Conservation (phyloP, 352 stramenopile genomes). For the Phytophthora citricola region DNA sequence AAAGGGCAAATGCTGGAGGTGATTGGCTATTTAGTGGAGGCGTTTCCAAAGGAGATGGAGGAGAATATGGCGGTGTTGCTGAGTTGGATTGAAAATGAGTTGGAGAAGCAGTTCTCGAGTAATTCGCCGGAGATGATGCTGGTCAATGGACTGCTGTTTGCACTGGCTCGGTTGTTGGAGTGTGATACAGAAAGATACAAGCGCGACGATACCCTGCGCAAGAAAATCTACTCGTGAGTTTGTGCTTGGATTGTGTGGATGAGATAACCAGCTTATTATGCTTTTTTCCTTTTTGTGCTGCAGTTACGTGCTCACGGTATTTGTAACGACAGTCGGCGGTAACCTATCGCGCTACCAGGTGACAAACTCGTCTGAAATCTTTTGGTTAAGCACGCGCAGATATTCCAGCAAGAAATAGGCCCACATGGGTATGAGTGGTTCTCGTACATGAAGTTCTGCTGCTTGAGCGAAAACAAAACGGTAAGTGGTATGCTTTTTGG, state of each 20-base stretch:
- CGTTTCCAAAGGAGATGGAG: constrained; percentile 51
- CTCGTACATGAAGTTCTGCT: constrained; percentile 79
- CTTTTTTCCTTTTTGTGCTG: neutral
- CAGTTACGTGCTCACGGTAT: constrained; percentile 67
- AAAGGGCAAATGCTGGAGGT: constrained; percentile 77
- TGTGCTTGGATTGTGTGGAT: neutral
- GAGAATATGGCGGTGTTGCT: constrained; percentile 42
- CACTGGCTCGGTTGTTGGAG: constrained; percentile 57
- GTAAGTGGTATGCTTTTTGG: constrained; percentile 31
- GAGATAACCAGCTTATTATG: neutral
- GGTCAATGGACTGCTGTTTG: constrained; percentile 75
- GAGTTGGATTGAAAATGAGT: constrained; percentile 69
- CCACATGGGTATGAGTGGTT: constrained; percentile 62
- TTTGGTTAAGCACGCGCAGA: constrained; percentile 52
- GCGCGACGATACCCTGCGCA: constrained; percentile 39
- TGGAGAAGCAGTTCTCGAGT: constrained; percentile 81
- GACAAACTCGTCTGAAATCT: constrained; percentile 63
- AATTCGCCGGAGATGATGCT: constrained; percentile 75
- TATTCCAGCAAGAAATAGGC: constrained; percentile 64
- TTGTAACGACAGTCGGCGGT: constrained; percentile 64
- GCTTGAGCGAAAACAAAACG: constrained; percentile 72
- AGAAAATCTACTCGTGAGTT: constrained; percentile 76
- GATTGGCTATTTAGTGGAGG: constrained; percentile 63
- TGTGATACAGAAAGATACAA: constrained; percentile 63
- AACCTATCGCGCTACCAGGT: constrained; percentile 76